Base-by-base conservation (phyloP, 441 rosid species). In the Hura crepitans region DNA sequence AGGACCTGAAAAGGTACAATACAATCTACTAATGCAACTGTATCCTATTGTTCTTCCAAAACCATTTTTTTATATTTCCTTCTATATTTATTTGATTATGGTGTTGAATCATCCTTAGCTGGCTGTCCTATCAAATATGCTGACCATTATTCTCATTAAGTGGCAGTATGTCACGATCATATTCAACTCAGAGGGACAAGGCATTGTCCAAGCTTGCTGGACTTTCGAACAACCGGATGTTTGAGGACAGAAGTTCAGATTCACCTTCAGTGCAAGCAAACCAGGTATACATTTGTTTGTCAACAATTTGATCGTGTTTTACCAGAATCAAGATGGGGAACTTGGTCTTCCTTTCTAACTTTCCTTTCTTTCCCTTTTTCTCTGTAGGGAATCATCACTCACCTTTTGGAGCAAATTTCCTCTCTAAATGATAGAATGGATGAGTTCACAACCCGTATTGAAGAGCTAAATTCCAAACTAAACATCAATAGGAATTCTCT, bases 341-440 rank as follows among this genome's bases (percentile, higher is more conserved):
- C 27, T 23, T 31, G 11, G 31, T 23, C 30, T 54, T 54, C 30
- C 22, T 17, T 23, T 22, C 15, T 54, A 46, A 69, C 55, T 53
- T 39, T 60, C 62, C 47, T 55, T 42, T 70, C 58, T 22, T 62
- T 23, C 45, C 28, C 45, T 60, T 18, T 42, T 46, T 23, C 46
- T 66, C 12, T 62, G 37, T 33, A 91, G 99, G 93, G 86, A 68
- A 84, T 78, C 65, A 71, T 88, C 64, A 83, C 90, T 78, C 95
- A 88, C 74, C 97, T 96, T 77, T 88, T 90, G 2, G 97, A 96
- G 66, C 97, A 91, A 75, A 96, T 96, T 72, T 84, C 96, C 39
- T 79, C 90, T 0, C 82, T 96, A 64, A 84, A 84, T 72, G 99
- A 92, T 73, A 85, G 96, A 80, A 92, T 96, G 96, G 98, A 92